Percentiles rank a stretch among this genome's conserved stretches.
Conservation (phyloP, 73 alveolate genomes). For the Uronychia binucleata region DNA sequence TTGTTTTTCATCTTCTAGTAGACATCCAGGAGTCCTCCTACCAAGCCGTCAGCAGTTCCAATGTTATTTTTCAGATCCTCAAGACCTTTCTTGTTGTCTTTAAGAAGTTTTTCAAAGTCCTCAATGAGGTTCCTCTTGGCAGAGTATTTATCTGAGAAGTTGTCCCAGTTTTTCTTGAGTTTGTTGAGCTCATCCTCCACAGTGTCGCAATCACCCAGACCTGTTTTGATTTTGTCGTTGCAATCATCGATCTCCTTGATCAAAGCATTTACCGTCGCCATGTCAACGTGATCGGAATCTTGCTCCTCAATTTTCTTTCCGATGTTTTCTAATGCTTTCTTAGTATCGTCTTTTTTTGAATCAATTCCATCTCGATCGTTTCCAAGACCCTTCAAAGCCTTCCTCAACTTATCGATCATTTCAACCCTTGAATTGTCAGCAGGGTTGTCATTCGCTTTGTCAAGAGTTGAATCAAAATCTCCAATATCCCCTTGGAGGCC, state of each 20-base stretch:
- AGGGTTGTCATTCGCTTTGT: conserved; percentile 2
- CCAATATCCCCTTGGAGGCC: not conserved
- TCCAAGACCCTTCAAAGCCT: not conserved
- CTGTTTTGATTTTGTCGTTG: conserved; percentile 2
- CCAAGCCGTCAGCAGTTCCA: not conserved
- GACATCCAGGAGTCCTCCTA: not conserved
- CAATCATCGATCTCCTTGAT: not conserved
- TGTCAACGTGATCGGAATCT: not conserved
- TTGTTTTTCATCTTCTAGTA: not conserved
- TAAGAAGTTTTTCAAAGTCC: not conserved
- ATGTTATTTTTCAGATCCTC: conserved; percentile 3
- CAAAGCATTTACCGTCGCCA: not conserved
- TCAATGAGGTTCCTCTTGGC: conserved; percentile 1
- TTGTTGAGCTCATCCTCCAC: not conserved
- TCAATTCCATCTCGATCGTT: not conserved
- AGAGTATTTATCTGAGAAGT: not conserved
- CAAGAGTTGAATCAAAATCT: not conserved
- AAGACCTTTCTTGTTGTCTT: not conserved
- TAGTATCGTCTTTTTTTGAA: not conserved
- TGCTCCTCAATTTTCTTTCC: conserved; percentile 1
- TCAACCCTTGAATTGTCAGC: not conserved
- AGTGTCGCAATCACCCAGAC: not conserved
- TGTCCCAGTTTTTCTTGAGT: not conserved
- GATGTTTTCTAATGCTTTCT: not conserved
- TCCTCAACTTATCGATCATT: not conserved